phyloP scores from a whole-genome alignment of 2,329 filamentous ascomycete genomes.

The Penicillium sp. region DNA sequence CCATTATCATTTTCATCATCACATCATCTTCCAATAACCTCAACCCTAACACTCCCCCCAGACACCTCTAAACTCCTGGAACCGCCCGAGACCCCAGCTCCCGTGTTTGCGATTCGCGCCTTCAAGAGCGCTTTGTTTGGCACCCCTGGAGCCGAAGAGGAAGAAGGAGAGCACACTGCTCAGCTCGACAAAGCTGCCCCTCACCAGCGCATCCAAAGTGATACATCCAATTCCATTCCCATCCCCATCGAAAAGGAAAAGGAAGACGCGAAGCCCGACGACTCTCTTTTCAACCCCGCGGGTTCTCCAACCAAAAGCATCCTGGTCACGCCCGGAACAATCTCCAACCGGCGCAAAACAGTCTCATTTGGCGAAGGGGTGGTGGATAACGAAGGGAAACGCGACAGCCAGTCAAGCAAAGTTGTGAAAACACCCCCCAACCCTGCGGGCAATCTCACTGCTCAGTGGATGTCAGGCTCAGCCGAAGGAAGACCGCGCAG shows the following conservation, averaged over 20 bases:
- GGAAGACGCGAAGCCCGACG: slow-evolving; percentile 25
- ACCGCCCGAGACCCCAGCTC: slow-evolving; percentile 66
- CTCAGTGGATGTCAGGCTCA: slow-evolving; percentile 44
- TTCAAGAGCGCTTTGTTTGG: slow-evolving; percentile 69
- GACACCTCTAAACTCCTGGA: slow-evolving; percentile 60
- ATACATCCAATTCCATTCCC: slow-evolving; percentile 23
- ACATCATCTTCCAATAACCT: too few relatives aligned
- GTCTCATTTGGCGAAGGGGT: slow-evolving; percentile 64
- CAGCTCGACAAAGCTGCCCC: slow-evolving; percentile 17
- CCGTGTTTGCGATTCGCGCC: slow-evolving; percentile 69
- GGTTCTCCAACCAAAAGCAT: slow-evolving; percentile 65
- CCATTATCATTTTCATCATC: too few relatives aligned
- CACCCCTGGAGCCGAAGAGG: slow-evolving; percentile 60
- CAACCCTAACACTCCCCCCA: too few relatives aligned
- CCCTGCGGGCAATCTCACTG: slow-evolving; percentile 52
- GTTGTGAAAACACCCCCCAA: slow-evolving; percentile 52
- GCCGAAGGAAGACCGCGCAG: slow-evolving; percentile 42
- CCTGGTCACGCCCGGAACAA: slow-evolving; percentile 66
- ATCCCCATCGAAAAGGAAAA: slow-evolving; percentile 18
- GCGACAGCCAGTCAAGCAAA: slow-evolving; percentile 47
- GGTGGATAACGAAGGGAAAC: slow-evolving; percentile 60
- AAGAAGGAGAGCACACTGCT: slow-evolving; percentile 34
- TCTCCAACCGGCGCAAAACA: slow-evolving; percentile 60
- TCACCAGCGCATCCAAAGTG: slow-evolving; percentile 27
- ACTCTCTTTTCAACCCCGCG: slow-evolving; percentile 35